A percentile compares a stretch with the other conserved stretches of the same genome.
phyloP scores from a whole-genome alignment of 352 stramenopile genomes.

The Stramenopiles sp. region DNA sequence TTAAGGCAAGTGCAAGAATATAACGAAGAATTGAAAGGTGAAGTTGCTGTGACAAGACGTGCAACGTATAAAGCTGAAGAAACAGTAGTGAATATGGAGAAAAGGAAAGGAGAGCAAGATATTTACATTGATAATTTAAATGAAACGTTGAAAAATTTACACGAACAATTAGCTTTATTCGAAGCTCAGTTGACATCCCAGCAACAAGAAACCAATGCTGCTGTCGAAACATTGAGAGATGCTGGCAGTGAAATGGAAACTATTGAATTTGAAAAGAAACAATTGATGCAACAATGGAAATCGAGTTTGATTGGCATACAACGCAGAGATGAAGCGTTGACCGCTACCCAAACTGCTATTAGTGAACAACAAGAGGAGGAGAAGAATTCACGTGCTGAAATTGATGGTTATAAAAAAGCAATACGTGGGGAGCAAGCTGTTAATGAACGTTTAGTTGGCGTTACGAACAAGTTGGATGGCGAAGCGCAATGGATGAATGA shows the following conservation, averaged over 20 bases:
- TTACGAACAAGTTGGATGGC: constrained; percentile 54
- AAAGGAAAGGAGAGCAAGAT: constrained; percentile 75
- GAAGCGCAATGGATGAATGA: constrained; percentile 47
- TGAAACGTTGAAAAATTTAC: constrained; percentile 56
- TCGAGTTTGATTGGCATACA: constrained; percentile 65
- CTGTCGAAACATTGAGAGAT: constrained; percentile 58
- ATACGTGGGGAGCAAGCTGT: constrained; percentile 48
- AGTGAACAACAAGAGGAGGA: constrained; percentile 50
- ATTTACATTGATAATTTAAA: constrained; percentile 75
- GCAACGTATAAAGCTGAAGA: constrained; percentile 78
- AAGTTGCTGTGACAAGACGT: constrained; percentile 69
- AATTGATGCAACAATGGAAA: constrained; percentile 82
- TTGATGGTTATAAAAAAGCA: constrained; percentile 48
- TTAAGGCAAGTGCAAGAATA: constrained; percentile 68
- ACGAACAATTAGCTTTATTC: constrained; percentile 55
- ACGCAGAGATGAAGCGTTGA: constrained; percentile 66
- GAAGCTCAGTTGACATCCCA: constrained; percentile 55
- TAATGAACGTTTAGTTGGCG: constrained; percentile 53
- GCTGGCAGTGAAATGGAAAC: constrained; percentile 64
- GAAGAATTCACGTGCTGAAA: constrained; percentile 45
- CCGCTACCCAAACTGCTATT: constrained; percentile 57
- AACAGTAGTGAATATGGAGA: constrained; percentile 68
- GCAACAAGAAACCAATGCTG: constrained; percentile 50
- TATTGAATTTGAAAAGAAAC: constrained; percentile 80
- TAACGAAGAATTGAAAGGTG: constrained; percentile 78